Base-by-base conservation (phyloP, 2,329 filamentous ascomycete genomes). In the Chaetoscypha palmicola region DNA sequence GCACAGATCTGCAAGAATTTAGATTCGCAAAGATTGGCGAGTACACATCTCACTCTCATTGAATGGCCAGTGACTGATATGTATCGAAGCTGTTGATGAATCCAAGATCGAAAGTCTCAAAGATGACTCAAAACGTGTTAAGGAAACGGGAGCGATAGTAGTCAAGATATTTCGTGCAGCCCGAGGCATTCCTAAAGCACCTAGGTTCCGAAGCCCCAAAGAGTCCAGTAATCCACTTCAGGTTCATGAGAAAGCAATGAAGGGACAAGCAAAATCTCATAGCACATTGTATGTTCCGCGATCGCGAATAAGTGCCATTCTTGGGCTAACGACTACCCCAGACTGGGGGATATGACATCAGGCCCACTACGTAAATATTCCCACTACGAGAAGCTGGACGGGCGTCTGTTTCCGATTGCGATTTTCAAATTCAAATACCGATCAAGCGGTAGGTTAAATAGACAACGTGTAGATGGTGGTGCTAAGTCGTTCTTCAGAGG, bases 381-480 rank as follows among this genome's bases (percentile, higher is more conserved):
- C n/a, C n/a, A n/a, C n/a, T n/a, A n/a, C n/a, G n/a, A n/a, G n/a
- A n/a, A n/a, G n/a, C n/a, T n/a, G n/a, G n/a, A n/a, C n/a, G 54
- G 46, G 50, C 52, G 8, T 1, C 46, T 50, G 16, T 16, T 50
- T 24, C 50, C 48, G 1, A 4, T 52, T 17, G 48, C 35, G 10
- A 43, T 39, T 8, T 58, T 56, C 38, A 49, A 20, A 24, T 60
- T 61, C 46, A 55, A 54, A 20, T 61, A 61, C 30, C 47, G 56
- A 10, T 56, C 50, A 16, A 40, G 43, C 22, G 46, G 57, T 56
- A 45, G 3, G 35, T 23, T 26, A 5, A n/a, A n/a, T n/a, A n/a
- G n/a, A n/a, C n/a, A n/a, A n/a, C n/a, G n/a, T n/a, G n/a, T n/a
- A n/a, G n/a, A n/a, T n/a, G n/a, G n/a, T n/a, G n/a, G n/a, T n/a